A percentile compares a stretch with the other conserved stretches of the same genome.
Evolutionary conservation across 139 green algal species (phyloP).

Genomic region (Microglena sp.): DNA sequence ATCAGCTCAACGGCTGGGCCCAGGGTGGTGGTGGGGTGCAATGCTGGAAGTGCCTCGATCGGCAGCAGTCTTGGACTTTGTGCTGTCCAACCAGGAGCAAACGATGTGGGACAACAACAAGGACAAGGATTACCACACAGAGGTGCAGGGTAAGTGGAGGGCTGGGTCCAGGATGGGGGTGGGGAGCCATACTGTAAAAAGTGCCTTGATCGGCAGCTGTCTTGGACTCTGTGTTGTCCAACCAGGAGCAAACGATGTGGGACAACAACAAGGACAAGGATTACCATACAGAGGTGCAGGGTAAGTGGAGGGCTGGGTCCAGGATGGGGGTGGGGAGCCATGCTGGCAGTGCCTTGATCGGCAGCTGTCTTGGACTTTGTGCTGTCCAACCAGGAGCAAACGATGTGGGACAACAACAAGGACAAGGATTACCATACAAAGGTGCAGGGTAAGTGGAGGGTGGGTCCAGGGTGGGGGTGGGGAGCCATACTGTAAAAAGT

Average conservation of each 20-base stretch:
- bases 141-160: conserved; percentile 21
- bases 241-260: conserved; percentile 52
- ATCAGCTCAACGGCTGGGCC: too few species aligned
- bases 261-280: conserved; percentile 74
- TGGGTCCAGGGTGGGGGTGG: too few species aligned
- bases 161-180: too few species aligned
- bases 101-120: conserved; percentile 76
- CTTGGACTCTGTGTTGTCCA: conserved; percentile 73
- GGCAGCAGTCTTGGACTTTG: conserved; percentile 65
- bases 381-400: conserved; percentile 48
- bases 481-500: too few species aligned
- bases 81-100: conserved; percentile 54
- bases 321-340: not conserved
- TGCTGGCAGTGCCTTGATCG: conserved; percentile 43
- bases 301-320: too few species aligned
- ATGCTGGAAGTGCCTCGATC: conserved; percentile 44
- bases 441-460: conserved; percentile 20
- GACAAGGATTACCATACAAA: conserved; percentile 61
- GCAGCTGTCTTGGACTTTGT: conserved; percentile 73
- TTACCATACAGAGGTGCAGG: too few species aligned
- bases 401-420: conserved; percentile 76
- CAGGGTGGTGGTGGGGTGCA: not conserved
- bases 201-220: too few species aligned
- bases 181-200: too few species aligned
- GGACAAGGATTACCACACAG: conserved; percentile 62